Evolutionary conservation across 2,329 filamentous ascomycete genomes (phyloP).

Genomic region (Fusarium sp.): DNA sequence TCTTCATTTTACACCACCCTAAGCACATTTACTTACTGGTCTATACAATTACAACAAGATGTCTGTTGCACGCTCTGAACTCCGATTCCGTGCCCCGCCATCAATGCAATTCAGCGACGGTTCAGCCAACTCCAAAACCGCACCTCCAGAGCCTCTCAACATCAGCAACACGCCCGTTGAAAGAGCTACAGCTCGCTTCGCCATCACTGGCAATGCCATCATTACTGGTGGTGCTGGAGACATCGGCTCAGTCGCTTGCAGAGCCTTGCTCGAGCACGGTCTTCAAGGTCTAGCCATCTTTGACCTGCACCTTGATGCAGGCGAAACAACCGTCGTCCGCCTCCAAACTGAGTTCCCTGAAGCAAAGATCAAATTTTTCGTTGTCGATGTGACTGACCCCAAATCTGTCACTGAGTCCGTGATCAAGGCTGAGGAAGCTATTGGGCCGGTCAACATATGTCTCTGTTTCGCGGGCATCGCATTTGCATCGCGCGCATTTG

Average conservation of each 20-base stretch:
- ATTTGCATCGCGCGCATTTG: constrained; percentile 64
- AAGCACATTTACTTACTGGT: rapidly evolving
- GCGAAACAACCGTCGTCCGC: not conserved
- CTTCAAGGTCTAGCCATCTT: constrained; percentile 9
- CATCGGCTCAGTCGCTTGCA: constrained; percentile 9
- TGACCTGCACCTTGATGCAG: constrained; percentile 11
- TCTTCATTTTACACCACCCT: not conserved
- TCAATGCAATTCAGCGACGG: constrained; percentile 26
- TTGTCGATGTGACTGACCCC: constrained; percentile 15
- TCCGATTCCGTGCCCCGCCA: constrained; percentile 9
- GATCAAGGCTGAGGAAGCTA: not conserved
- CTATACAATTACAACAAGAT: not conserved
- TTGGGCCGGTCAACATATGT: constrained; percentile 8
- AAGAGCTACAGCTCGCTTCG: not conserved
- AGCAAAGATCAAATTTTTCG: not conserved
- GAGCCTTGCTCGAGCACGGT: constrained; percentile 20
- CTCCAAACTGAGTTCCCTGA: constrained; percentile 8
- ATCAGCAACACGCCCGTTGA: rapidly evolving
- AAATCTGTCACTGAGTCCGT: not conserved
- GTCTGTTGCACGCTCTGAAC: constrained; percentile 20
- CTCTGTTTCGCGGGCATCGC: constrained; percentile 29
- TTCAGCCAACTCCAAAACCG: constrained; percentile 3
- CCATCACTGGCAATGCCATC: constrained; percentile 1
- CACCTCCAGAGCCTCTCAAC: rapidly evolving
- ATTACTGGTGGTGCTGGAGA: constrained; percentile 19